Percentiles rank a stretch among this genome's conserved stretches.
These are phyloP conservation scores for Cymbopogon flexuosus DNA, from an alignment of 202 grass and related monocot species.

Conservation along the genomic window DNA sequence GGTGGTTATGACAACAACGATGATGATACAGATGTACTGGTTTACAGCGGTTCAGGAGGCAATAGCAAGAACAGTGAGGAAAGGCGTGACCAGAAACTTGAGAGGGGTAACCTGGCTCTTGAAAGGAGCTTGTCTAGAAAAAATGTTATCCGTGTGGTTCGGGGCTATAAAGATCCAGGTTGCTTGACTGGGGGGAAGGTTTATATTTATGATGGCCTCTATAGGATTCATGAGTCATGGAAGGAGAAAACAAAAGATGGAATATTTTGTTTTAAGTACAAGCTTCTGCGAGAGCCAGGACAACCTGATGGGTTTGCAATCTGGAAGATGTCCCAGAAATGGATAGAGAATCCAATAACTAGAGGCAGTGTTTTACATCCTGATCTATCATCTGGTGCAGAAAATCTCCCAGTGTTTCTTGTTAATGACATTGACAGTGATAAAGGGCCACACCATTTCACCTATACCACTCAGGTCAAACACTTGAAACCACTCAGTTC, in stretches of 20 bases:
- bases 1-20: conserved; percentile 79
- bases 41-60: conserved; percentile 76
- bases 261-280: conserved; percentile 74
- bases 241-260: conserved; percentile 61
- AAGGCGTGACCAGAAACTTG: conserved; percentile 64
- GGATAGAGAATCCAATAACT: conserved; percentile 56
- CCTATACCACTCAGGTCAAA: conserved; percentile 53
- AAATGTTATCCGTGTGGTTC: conserved; percentile 68
- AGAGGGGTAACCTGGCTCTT: conserved; percentile 74
- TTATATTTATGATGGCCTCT: conserved; percentile 85
- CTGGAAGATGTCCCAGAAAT: conserved; percentile 68
- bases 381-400: conserved; percentile 64
- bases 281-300: conserved; percentile 58
- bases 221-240: conserved; percentile 65
- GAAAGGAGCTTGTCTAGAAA: conserved; percentile 61
- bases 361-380: conserved; percentile 55
- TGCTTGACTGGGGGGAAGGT: conserved; percentile 52
- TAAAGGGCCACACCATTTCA: conserved; percentile 62
- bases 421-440: conserved; percentile 68
- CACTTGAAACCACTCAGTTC: conserved; percentile 34
- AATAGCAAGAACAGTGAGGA: conserved; percentile 48
- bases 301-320: conserved; percentile 61
- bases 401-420: conserved; percentile 73
- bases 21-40: conserved; percentile 61
- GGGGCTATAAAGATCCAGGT: conserved; percentile 57